phyloP scores from a whole-genome alignment of 495 filamentous ascomycete species.

The Venustampulla echinocandica region DNA sequence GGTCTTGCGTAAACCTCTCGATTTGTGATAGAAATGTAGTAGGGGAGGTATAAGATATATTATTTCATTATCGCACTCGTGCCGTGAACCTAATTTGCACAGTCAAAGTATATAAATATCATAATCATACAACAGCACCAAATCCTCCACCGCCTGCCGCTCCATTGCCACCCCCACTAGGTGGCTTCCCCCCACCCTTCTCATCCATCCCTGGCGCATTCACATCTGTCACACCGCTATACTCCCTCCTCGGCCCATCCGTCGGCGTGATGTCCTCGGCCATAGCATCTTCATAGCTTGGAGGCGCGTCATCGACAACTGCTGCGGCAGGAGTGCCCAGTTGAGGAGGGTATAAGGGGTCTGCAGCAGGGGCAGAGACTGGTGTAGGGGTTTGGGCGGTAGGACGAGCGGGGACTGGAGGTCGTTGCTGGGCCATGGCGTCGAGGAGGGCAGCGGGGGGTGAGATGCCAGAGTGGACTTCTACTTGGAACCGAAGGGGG shows the following conservation, averaged over 20 bases:
- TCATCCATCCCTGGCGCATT: slow-evolving; percentile 22
- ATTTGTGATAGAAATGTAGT: no score
- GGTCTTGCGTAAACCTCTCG: no score
- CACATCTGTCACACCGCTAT: slow-evolving; percentile 23
- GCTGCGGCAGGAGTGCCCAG: slow-evolving; percentile 31
- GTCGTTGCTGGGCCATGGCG: slow-evolving; percentile 41
- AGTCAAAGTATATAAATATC: no score
- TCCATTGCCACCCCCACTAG: not conserved
- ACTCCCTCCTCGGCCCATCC: slow-evolving; percentile 20
- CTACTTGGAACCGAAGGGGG: slow-evolving; percentile 65
- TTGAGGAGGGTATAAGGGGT: slow-evolving; percentile 40
- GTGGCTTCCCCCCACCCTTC: slow-evolving; percentile 1
- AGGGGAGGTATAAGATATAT: no score
- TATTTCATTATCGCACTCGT: no score
- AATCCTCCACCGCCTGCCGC: not conserved
- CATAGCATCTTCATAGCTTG: slow-evolving; percentile 88
- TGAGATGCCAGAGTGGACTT: slow-evolving; percentile 85
- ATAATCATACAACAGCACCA: no score
- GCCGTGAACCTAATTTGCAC: no score
- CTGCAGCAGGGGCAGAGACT: slow-evolving; percentile 14
- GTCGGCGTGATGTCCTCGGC: slow-evolving; percentile 33
- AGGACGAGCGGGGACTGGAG: slow-evolving; percentile 33
- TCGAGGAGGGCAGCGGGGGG: slow-evolving; percentile 70
- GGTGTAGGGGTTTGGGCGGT: slow-evolving; percentile 6
- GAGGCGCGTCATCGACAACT: slow-evolving; percentile 55